These are phyloP conservation scores for Alternaria triticimaculans DNA, from an alignment of 2,329 filamentous ascomycete species.

Conservation along the genomic window DNA sequence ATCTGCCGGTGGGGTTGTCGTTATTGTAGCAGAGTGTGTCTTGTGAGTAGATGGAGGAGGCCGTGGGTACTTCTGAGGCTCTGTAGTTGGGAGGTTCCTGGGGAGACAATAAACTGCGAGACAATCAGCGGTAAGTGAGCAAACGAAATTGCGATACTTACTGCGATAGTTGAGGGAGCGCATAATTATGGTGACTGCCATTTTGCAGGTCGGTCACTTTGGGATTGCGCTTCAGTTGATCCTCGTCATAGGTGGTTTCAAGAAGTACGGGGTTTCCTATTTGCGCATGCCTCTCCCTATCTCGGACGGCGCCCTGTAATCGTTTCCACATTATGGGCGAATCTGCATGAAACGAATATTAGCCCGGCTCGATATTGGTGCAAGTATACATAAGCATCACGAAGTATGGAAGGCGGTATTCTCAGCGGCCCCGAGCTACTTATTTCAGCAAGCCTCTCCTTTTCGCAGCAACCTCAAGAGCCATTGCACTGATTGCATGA, in stretches of 20 bases:
- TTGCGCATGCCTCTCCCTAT: conserved; percentile 49
- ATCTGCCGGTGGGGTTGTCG: conserved; percentile 24
- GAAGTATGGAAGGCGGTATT: neutral
- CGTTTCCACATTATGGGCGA: conserved; percentile 59
- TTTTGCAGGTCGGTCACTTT: conserved; percentile 39
- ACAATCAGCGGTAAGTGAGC: neutral
- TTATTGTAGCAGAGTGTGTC: conserved; percentile 52
- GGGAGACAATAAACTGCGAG: conserved; percentile 29
- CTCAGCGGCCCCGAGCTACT: neutral
- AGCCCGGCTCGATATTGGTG: conserved; percentile 19
- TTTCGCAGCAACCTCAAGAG: neutral
- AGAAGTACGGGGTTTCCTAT: conserved; percentile 56
- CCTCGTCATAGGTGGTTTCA: conserved; percentile 55
- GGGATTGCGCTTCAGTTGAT: conserved; percentile 49
- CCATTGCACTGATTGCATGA: neutral
- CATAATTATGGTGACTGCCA: conserved; percentile 37
- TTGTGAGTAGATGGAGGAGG: conserved; percentile 68
- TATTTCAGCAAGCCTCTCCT: neutral
- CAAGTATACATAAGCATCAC: conserved; percentile 15
- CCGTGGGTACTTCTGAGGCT: conserved; percentile 38
- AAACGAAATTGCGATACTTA: conserved; percentile 25
- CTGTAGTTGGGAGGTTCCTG: conserved; percentile 31
- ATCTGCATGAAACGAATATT: conserved; percentile 37
- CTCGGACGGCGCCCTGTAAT: conserved; percentile 52
- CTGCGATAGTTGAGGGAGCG: conserved; percentile 24